Evolutionary conservation across 345 rosid genomes (phyloP), one percentile per base, ranked within the genome.

Genomic region (Conringia planisiliqua): DNA sequence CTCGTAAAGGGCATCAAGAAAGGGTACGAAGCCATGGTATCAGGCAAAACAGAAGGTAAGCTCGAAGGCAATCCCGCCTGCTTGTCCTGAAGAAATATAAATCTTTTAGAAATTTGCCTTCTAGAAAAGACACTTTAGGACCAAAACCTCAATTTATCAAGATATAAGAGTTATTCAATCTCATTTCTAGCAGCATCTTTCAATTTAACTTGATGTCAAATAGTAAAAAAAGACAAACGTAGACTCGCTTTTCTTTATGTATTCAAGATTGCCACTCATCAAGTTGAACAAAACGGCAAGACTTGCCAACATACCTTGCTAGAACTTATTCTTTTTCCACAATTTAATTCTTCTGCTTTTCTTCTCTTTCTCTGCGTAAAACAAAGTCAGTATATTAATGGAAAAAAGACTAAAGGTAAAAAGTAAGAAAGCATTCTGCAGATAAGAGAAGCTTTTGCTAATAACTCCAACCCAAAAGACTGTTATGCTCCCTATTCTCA

Each of bases 291-390:
- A 36, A 62, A 30, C n/a, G 22, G 18, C 50, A 54, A 42, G 40
- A 29, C 63, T 62, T 33, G 3, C 51, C 66, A 76, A 46, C 80
- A 55, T 83, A 92, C 99, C 99, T 89, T 90, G 81, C 85, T 83
- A 66, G 58, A 76, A 83, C 68, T 81, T 66, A 73, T 58, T 80
- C 86, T 90, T 84, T 79, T 91, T 22, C 89, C 97, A 51, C 65
- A n/a, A 35, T 66, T 76, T 44, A 79, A 72, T 43, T 93, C 97
- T 54, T 91, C 94, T 57, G 86, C 75, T 86, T 91, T 93, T 80
- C 96, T 87, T 78, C 97, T 83, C 78, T 95, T 95, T 82, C 93
- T 86, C 99, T 92, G 86, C 36, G 35, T 68, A 78, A 81, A 32
- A 62, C 64, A 73, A 36, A 54, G 0, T 57, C 72, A 36, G 16